Conservation (phyloP, 2,329 filamentous ascomycete genomes). For the Hypoxylon sp. region DNA sequence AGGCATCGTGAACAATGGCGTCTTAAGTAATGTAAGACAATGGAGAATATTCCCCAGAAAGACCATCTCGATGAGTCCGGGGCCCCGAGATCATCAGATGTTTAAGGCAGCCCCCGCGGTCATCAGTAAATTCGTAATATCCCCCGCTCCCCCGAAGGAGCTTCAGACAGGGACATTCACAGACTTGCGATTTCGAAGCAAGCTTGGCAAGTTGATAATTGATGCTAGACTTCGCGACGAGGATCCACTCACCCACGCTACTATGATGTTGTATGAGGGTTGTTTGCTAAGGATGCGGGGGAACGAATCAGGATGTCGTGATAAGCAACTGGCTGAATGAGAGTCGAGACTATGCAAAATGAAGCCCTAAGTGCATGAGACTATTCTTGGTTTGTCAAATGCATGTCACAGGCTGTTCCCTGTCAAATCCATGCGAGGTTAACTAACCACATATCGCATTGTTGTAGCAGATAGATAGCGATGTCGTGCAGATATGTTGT, state of each 20-base stretch:
- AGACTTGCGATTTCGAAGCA: background rate
- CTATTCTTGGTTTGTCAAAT: constrained; percentile 11
- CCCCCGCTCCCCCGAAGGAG: constrained; percentile 16
- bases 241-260: constrained; percentile 12
- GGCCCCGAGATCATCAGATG: constrained; percentile 15
- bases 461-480: background rate
- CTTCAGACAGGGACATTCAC: constrained; percentile 12
- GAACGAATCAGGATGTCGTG: constrained; percentile 31
- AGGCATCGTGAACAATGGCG: constrained; percentile 24
- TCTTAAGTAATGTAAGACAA: constrained; percentile 15
- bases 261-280: constrained; percentile 23
- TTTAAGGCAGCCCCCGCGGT: constrained; percentile 10
- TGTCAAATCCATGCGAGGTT: constrained; percentile 6
- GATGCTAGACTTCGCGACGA: constrained; percentile 18
- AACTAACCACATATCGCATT: background rate
- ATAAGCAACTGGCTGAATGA: constrained; percentile 28
- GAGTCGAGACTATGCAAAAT: constrained; percentile 25
- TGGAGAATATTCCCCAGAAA: constrained; percentile 4
- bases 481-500: constrained; percentile 13
- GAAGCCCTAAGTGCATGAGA: constrained; percentile 23
- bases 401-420: constrained; percentile 1
- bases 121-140: constrained; percentile 23
- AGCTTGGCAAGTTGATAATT: constrained; percentile 2
- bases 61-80: constrained; percentile 18
- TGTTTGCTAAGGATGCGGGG: constrained; percentile 31